phyloP scores from a whole-genome alignment of 2,329 filamentous ascomycete species.

The Pseudocercospora fuligena region DNA sequence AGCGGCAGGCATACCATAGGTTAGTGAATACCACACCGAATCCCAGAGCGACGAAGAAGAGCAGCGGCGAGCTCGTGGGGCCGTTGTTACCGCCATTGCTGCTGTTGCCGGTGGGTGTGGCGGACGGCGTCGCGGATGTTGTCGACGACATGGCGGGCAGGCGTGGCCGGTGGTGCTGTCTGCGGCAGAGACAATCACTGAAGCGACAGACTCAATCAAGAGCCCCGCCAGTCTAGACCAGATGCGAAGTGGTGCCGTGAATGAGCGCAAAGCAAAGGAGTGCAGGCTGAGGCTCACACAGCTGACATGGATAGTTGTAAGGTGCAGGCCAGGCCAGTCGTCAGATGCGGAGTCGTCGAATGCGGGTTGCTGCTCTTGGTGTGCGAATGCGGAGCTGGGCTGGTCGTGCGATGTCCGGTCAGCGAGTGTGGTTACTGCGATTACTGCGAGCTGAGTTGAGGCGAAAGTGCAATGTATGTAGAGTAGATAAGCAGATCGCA shows the following conservation, averaged over 20 bases:
- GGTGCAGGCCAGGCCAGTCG: not conserved
- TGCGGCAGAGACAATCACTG: not conserved
- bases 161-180: not conserved
- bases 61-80: conserved; percentile 72
- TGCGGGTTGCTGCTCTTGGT: not conserved
- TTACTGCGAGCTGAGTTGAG: not conserved
- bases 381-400: not conserved
- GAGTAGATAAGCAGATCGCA: not conserved
- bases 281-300: not conserved
- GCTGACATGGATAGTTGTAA: not conserved
- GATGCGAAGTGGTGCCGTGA: not conserved
- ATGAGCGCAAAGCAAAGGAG: not conserved
- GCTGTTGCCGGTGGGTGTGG: conserved; percentile 10
- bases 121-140: conserved; percentile 11
- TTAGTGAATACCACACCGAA: conserved; percentile 99
- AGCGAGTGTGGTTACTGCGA: not conserved
- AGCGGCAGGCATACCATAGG: conserved; percentile 69
- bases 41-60: conserved; percentile 94
- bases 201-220: conserved; percentile 1
- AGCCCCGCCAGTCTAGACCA: not conserved
- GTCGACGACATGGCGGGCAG: conserved; percentile 11
- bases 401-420: not conserved
- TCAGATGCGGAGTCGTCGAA: not conserved
- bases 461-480: not conserved
- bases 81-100: conserved; percentile 40